Evolutionary conservation across 2,329 filamentous ascomycete species (phyloP), one percentile per base, ranked within the genome.

Genomic region (Rutstroemia sp.): DNA sequence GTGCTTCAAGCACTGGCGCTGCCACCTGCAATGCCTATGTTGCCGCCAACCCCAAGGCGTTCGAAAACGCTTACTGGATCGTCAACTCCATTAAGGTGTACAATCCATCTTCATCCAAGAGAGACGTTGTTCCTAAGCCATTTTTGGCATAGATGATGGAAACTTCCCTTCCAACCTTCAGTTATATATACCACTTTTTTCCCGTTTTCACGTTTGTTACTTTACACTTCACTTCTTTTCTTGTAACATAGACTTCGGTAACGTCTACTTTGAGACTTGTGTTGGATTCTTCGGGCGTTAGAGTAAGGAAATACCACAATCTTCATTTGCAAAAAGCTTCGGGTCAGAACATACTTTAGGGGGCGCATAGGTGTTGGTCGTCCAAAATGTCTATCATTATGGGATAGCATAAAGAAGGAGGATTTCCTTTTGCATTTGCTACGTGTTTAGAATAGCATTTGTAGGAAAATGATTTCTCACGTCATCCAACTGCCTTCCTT

Each of bases 1-100:
- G 88, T 70, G 72, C 77, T 30, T 3, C 2, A 8, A 30, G 27
- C 1, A 73, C 79, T 39, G 76, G 81, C 16, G 39, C 54, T 18
- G 14, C 37, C 39, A 85, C 82, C 0, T 96, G 91, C 75, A 69
- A 83, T 30, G 80, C 82, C 27, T 95, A 82, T 69, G 91, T 95
- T 23, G 75, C 77, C 58, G 74, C 79, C 64, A 87, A 92, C 70
- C 87, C 90, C 0, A 66, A 71, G 9, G 87, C 78, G 12, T 95
- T 94, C 70, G 67, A 72, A n/a, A 79, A 91, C 21, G 81, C 87
- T 1, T 94, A 86, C 74, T 95, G 90, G 88, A 73, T 81, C 58
- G 79, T 95, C 71, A 87, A 87, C 68, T 83, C 60, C 4, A 61
- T 66, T 37, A 65, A 66, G 38, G 38, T 41, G 6, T 41, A 14